Evolutionary conservation across 805 yeast species (phyloP).

Genomic region (Kodamaea sagamina): DNA sequence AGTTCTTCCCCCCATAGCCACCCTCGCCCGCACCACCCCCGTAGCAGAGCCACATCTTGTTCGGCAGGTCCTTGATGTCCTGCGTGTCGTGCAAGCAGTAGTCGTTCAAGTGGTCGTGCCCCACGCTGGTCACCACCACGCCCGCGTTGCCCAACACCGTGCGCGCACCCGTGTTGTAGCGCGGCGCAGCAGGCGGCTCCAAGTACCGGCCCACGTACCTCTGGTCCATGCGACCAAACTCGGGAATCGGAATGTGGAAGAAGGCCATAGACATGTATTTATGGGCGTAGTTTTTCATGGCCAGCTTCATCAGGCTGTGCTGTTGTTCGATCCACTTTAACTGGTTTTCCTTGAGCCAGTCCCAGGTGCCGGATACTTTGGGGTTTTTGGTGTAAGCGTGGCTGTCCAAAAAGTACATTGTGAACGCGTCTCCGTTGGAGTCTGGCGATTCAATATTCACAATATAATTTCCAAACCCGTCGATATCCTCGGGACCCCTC

Average conservation of each 20-base stretch:
- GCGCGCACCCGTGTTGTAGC: constrained; percentile 66
- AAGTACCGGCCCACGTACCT: constrained; percentile 60
- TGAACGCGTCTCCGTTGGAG: constrained; percentile 44
- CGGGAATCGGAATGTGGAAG: constrained; percentile 93
- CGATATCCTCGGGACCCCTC: constrained; percentile 64
- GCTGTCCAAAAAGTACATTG: constrained; percentile 79
- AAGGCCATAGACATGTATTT: constrained; percentile 76
- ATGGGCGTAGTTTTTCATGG: constrained; percentile 28
- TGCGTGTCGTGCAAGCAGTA: constrained; percentile 66
- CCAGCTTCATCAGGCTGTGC: constrained; percentile 15
- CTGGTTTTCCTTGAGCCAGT: constrained; percentile 77
- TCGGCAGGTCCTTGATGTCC: constrained; percentile 27
- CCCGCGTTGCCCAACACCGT: constrained; percentile 61
- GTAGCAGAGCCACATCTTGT: constrained; percentile 79
- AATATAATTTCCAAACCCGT: constrained; percentile 84
- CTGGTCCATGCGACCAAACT: constrained; percentile 55
- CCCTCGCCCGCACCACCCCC: constrained; percentile 96
- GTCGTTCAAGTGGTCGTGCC: constrained; percentile 96
- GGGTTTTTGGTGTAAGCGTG: constrained; percentile 73
- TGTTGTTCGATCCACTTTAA: constrained; percentile 53
- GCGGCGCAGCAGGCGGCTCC: constrained; percentile 83
- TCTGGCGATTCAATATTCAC: constrained; percentile 49
- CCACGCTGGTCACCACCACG: constrained; percentile 74
- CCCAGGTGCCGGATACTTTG: constrained; percentile 76
- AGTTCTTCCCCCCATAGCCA: constrained; percentile 93